Evolutionary conservation across 108 stramenopile genomes (phyloP), one percentile per base, ranked within the genome.

Genomic region (Nitzschia putrida): DNA sequence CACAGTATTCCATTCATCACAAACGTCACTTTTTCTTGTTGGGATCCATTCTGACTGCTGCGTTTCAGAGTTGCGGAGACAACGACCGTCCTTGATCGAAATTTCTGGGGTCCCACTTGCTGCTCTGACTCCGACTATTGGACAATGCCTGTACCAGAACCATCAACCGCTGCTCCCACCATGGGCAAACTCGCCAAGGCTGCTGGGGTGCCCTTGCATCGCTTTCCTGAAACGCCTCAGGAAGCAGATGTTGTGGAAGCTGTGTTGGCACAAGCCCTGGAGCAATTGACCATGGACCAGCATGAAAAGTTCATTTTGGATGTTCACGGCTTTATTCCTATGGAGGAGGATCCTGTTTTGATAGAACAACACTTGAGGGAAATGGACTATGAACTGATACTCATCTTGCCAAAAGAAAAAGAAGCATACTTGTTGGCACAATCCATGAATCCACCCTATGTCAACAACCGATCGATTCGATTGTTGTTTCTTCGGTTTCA

Each of bases 311-410:
- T 76, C 4, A 34, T 68, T 5, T 67, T 68, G 38, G 75, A 76
- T 21, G 41, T 76, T 23, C 75, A 76, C 39, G 75, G 75, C 0
- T 20, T 76, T 47, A 10, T 57, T 1, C 22, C 24, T 8, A 11
- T 6, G 1, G 63, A 64, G 14, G 22, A 45, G 3, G 21, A 45
- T 55, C 71, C 51, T 40, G 50, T 34, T 18, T 12, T 56, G 6
- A 10, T 54, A 18, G 52, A 41, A 23, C 53, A 23, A 0, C 21
- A 3, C n/a, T 13, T 74, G 23, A 24, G 29, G 21, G 25, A 64
- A 3, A 12, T 73, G 21, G 55, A 65, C 13, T 8, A 55, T 14
- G 64, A 64, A 39, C 37, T 73, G 42, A 13, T 38, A 13, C 25
- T 14, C 10, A 73, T 73, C 4, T 2, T 7, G 2, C 20, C n/a